Conservation (phyloP, 163 green algal genomes). For the Prototheca cutis region DNA sequence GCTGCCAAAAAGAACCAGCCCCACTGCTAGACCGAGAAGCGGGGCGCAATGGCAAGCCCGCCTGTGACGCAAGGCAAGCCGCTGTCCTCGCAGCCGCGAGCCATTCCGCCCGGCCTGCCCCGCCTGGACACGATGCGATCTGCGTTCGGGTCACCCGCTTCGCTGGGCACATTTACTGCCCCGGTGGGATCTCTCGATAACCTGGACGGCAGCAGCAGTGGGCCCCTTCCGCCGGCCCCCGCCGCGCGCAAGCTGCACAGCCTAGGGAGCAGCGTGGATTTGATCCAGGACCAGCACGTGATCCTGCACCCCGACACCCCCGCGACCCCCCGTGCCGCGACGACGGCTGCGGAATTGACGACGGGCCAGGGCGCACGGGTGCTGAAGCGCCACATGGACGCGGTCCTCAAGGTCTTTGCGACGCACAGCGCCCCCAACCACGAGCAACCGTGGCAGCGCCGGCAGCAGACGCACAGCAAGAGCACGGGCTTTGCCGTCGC, state of each 20-base stretch:
- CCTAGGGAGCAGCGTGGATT: background rate
- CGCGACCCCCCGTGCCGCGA: background rate
- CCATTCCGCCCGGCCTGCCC: too few relatives aligned
- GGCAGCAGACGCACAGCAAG: constrained; percentile 53
- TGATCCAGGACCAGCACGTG: constrained; percentile 3
- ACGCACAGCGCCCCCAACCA: constrained; percentile 83
- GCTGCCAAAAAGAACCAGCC: too few relatives aligned
- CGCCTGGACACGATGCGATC: too few relatives aligned
- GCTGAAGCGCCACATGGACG: constrained; percentile 28
- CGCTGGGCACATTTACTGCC: too few relatives aligned
- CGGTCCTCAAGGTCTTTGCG: constrained; percentile 18
- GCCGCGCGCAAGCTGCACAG: background rate
- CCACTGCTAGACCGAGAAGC: too few relatives aligned
- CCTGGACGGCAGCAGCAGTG: too few relatives aligned
- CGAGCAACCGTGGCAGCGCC: constrained; percentile 45
- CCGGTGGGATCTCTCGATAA: too few relatives aligned
- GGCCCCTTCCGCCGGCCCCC: too few relatives aligned
- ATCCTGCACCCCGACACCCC: background rate
- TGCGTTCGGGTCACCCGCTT: too few relatives aligned
- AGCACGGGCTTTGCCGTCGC: constrained; percentile 80
- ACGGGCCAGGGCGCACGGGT: background rate
- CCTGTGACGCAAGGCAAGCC: too few relatives aligned
- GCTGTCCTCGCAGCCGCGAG: too few relatives aligned
- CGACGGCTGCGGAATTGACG: background rate
- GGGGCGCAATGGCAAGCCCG: too few relatives aligned